Conservation (phyloP, 2,329 filamentous ascomycete species). For the Colletotrichum tropicicola region DNA sequence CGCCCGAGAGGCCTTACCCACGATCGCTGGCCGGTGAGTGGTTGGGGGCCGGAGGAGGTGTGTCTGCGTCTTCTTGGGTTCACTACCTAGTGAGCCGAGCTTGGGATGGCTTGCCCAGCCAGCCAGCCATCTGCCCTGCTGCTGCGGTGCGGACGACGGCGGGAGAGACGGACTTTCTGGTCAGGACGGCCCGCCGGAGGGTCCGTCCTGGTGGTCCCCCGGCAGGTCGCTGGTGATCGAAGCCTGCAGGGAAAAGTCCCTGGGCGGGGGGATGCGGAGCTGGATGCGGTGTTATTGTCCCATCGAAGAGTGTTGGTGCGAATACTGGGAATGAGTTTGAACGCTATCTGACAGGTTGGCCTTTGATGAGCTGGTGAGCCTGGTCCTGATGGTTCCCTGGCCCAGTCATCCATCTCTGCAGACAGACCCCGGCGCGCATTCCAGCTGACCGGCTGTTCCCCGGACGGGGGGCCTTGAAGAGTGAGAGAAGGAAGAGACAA, state of each 20-base stretch:
- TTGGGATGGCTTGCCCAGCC: neutral
- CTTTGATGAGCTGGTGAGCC: too few species aligned
- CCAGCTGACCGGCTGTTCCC: neutral
- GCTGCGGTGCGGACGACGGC: neutral
- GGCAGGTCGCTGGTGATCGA: too few species aligned
- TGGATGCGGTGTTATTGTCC: too few species aligned
- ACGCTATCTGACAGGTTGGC: too few species aligned
- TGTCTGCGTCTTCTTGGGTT: neutral
- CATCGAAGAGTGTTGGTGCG: too few species aligned
- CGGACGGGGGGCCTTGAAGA: too few species aligned
- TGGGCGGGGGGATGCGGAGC: too few species aligned
- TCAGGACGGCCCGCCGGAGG: neutral
- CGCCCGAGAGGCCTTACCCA: slow-evolving; percentile 29
- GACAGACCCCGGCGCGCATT: neutral
- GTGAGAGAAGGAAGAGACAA: neutral
- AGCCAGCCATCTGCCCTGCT: neutral
- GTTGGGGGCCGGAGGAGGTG: neutral
- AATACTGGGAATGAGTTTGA: too few species aligned
- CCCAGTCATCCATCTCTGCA: too few species aligned
- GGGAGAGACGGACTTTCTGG: slow-evolving; percentile 7
- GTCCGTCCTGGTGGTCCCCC: neutral
- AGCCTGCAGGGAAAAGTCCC: too few species aligned
- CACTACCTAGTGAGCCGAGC: too few species aligned
- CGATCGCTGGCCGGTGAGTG: slow-evolving; percentile 21
- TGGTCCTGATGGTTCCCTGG: too few species aligned